Evolutionary conservation across 768 basidiomycete species (phyloP).

Genomic region (Serendipita sp.): DNA sequence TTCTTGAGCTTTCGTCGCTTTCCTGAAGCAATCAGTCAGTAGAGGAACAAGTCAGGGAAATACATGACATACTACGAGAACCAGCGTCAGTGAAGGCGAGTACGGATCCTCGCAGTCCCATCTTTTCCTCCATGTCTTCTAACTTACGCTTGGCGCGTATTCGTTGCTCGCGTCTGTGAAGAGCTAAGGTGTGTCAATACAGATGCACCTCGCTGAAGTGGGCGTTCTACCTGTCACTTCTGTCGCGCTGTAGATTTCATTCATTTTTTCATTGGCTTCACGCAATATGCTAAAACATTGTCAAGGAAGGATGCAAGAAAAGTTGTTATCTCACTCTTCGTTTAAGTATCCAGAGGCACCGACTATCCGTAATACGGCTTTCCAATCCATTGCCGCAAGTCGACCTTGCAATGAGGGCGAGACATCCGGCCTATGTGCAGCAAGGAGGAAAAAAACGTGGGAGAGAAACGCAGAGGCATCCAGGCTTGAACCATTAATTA

Average conservation of each 20-base stretch:
- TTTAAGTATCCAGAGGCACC: slow-evolving; percentile 26
- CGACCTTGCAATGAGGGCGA: slow-evolving; percentile 51
- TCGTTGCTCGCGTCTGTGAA: no score
- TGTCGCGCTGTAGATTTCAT: not conserved
- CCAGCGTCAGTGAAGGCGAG: no score
- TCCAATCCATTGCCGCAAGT: slow-evolving; percentile 45
- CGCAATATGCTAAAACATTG: not conserved
- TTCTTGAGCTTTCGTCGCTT: no score
- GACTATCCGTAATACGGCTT: slow-evolving; percentile 39
- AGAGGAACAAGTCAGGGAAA: no score
- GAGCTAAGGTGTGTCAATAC: no score
- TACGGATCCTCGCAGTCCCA: no score
- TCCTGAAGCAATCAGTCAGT: no score
- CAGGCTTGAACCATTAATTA: slow-evolving; percentile 25
- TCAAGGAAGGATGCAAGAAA: not conserved
- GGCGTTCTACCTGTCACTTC: not conserved
- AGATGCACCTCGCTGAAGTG: no score
- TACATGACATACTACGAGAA: no score
- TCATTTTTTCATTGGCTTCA: not conserved
- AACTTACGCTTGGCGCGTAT: no score
- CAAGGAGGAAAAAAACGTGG: slow-evolving; percentile 36
- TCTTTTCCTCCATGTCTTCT: no score
- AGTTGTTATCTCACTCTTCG: slow-evolving; percentile 14
- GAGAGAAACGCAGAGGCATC: slow-evolving; percentile 32
- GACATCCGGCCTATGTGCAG: slow-evolving; percentile 37